Base-by-base conservation (phyloP, 2,329 filamentous ascomycete species). In the Emericellopsis cladophorae region DNA sequence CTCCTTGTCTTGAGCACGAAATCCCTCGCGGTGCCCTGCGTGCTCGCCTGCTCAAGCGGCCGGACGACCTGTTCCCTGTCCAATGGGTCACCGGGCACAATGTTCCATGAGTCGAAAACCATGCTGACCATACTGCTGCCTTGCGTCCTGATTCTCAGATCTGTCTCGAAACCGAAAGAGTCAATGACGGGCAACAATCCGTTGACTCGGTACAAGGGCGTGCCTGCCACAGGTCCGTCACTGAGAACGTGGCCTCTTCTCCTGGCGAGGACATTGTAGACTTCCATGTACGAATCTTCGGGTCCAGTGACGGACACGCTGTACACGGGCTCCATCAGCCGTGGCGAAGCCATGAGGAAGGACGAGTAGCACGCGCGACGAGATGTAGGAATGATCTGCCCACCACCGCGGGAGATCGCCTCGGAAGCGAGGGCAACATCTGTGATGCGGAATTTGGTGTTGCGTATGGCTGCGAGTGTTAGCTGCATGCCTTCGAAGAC, bases 261-360 rank as follows among this genome's bases (percentile, higher is more conserved):
- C 40, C 87, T 77, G 7, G 89, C 84, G 18, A 98, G 77, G 7
- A 95, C 85, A 31, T 89, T 95, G 67, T 98, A 98, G 12, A 96
- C 71, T 36, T 85, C 82, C 45, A 82, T 82, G 42, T 95, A 87
- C 0, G 87, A 84, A 54, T 93, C 87, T 44, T 92, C 85, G 14
- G 88, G 88, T 0, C 90, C 90, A 4, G 87, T 92, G 76, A 96
- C 94, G 34, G 84, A 86, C 52, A 90, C 90, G 5, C 82, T 77
- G 65, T 95, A 98, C 36, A 96, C 75, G 1, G 92, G 92, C 62
- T 98, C 92, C 89, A 98, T 96, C 24, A 98, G 74, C 36, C 92
- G 79, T 23, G 92, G 92, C 18, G 86, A 92, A 4, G 92, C 90
- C 87, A 96, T 95, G 37, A 98, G 71, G 69, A 98, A 98, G 14